Evolutionary conservation across 2,329 filamentous ascomycete genomes (phyloP).

Genomic region (Trichoderma simmonsii): DNA sequence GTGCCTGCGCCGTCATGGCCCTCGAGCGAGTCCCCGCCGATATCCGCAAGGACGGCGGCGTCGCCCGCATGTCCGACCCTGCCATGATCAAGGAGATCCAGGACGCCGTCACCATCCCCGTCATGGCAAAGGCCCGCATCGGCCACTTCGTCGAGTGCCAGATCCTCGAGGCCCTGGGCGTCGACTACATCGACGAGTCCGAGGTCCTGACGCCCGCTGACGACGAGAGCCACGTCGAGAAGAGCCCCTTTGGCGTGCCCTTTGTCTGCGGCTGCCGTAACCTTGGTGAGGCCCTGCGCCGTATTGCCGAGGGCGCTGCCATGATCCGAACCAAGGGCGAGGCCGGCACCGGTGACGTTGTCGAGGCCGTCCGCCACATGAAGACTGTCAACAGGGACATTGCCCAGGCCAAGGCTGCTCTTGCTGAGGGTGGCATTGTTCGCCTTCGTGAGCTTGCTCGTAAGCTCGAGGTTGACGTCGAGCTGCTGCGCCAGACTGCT

Average conservation of each 20-base stretch:
- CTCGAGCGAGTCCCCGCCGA: slow-evolving; percentile 96
- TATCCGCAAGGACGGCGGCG: slow-evolving; percentile 87
- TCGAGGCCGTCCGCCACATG: slow-evolving; percentile 96
- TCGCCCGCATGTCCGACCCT: slow-evolving; percentile 95
- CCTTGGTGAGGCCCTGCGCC: slow-evolving; percentile 85
- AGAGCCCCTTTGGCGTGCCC: slow-evolving; percentile 75
- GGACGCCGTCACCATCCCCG: slow-evolving; percentile 89
- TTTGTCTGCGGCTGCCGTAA: slow-evolving; percentile 97
- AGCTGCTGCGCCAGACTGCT: slow-evolving; percentile 80
- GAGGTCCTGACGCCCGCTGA: slow-evolving; percentile 97
- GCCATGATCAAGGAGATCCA: slow-evolving; percentile 94
- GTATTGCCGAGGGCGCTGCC: slow-evolving; percentile 89
- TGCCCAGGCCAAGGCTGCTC: slow-evolving; percentile 70
- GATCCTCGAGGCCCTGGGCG: slow-evolving; percentile 90
- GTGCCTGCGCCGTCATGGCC: slow-evolving; percentile 95
- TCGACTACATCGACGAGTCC: slow-evolving; percentile 98
- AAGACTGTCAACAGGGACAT: slow-evolving; percentile 85
- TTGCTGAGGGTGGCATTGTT: slow-evolving; percentile 52
- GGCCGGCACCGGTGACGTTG: slow-evolving; percentile 93
- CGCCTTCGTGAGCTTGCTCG: slow-evolving; percentile 70
- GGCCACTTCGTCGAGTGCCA: slow-evolving; percentile 98
- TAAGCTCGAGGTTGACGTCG: slow-evolving; percentile 74
- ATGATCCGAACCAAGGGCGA: slow-evolving; percentile 99
- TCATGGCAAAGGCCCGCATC: slow-evolving; percentile 98
- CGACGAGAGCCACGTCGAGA: slow-evolving; percentile 86